Percentiles rank a stretch among this genome's conserved stretches.
Evolutionary conservation across 2,329 filamentous ascomycete genomes (phyloP).

Genomic region (Bimuria novae-zelandiae): DNA sequence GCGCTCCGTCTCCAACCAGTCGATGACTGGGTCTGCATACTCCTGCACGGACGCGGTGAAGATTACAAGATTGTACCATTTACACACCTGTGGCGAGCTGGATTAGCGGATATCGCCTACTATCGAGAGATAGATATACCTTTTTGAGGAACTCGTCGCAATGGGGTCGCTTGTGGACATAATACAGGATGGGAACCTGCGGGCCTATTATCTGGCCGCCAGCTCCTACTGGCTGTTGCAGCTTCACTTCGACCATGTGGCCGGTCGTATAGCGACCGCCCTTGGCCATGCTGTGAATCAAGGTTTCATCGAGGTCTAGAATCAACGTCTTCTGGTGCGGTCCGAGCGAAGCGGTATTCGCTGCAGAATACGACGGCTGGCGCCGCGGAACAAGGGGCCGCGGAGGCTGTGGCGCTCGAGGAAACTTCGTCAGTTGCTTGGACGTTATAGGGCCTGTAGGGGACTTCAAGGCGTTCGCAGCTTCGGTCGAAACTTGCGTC

Average conservation of each 20-base stretch:
- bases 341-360: constrained; percentile 40
- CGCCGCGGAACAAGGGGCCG: constrained; percentile 86
- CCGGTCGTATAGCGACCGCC: constrained; percentile 94
- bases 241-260: constrained; percentile 97
- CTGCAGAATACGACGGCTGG: constrained; percentile 78
- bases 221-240: constrained; percentile 72
- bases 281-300: constrained; percentile 98
- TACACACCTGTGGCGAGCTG: constrained; percentile 67
- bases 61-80: constrained; percentile 97
- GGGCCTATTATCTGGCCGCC: constrained; percentile 73
- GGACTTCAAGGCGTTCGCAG: constrained; percentile 80
- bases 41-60: constrained; percentile 98
- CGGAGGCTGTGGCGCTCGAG: constrained; percentile 85
- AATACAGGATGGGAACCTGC: constrained; percentile 96
- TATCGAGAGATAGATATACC: constrained; percentile 51
- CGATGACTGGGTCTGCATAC: constrained; percentile 97
- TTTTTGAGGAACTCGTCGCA: constrained; percentile 95
- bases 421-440: constrained; percentile 79
- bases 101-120: constrained; percentile 22
- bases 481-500: constrained; percentile 46
- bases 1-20: constrained; percentile 95
- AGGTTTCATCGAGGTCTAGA: constrained; percentile 91
- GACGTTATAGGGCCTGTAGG: constrained; percentile 78
- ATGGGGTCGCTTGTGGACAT: constrained; percentile 95
- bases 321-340: constrained; percentile 84